A percentile compares a stretch with the other conserved stretches of the same genome.
Evolutionary conservation across 768 basidiomycete species (phyloP).

Genomic region (Leccinum truebloodii): DNA sequence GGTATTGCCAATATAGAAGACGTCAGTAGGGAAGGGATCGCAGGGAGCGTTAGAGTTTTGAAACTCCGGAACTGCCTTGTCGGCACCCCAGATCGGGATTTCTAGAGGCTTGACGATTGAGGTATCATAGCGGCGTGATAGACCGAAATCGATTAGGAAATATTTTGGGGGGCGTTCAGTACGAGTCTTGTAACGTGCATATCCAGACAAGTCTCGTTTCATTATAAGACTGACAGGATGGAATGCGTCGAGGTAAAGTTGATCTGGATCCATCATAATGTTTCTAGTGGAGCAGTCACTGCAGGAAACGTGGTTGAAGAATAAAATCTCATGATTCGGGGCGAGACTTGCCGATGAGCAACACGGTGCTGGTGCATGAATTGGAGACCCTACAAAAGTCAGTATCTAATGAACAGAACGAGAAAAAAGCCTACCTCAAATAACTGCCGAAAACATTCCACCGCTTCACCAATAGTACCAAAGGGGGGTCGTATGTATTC

Average conservation of each 20-base stretch:
- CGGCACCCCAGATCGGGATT: not conserved
- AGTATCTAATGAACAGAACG: not conserved
- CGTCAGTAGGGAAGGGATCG: not conserved
- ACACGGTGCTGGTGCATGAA: not conserved
- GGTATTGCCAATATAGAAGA: not conserved
- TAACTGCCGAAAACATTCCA: not conserved
- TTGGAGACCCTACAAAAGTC: not conserved
- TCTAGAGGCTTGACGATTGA: not conserved
- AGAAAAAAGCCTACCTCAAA: not conserved
- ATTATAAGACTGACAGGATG: not conserved
- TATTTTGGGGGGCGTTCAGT: not conserved
- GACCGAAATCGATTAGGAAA: not conserved
- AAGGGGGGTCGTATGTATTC: conserved; percentile 13
- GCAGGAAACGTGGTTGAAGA: not conserved
- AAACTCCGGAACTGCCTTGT: not conserved
- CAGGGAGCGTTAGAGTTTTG: not conserved
- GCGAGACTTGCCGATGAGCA: not conserved
- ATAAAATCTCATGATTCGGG: not conserved
- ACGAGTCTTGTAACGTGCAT: not conserved
- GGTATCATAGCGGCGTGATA: not conserved
- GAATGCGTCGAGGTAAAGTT: not conserved
- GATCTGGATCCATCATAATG: not conserved
- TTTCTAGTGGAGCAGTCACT: not conserved
- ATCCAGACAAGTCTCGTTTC: not conserved
- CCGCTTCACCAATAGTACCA: not conserved